phyloP scores from a whole-genome alignment of 768 basidiomycete species.

The Amanita brunnescens region DNA sequence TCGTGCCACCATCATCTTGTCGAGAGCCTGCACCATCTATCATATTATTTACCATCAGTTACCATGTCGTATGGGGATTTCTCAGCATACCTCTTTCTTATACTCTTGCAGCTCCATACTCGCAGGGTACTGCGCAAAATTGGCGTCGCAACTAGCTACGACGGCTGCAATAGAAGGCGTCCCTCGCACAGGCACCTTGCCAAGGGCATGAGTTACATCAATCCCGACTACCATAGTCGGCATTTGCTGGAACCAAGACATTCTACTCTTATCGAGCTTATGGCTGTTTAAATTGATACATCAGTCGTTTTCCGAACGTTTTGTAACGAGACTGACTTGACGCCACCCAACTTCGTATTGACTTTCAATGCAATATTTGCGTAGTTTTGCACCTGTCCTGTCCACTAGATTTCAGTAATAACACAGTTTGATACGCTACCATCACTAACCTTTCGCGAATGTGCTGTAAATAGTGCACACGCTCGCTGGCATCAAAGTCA shows the following conservation, averaged over 20 bases:
- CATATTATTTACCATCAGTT: neutral
- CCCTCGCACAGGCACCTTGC: conserved; percentile 62
- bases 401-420: conserved; percentile 13
- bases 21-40: conserved; percentile 72
- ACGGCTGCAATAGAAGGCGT: conserved; percentile 81
- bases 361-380: conserved; percentile 79
- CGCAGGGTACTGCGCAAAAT: conserved; percentile 65
- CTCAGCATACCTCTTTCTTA: conserved; percentile 57
- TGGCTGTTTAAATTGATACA: conserved; percentile 24
- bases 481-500: conserved; percentile 29
- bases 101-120: conserved; percentile 65
- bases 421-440: too few relatives aligned
- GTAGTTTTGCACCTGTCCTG: conserved; percentile 61
- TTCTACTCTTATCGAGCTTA: conserved; percentile 36
- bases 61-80: neutral
- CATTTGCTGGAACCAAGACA: conserved; percentile 48
- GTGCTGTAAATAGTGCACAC: conserved; percentile 70
- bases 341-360: conserved; percentile 76
- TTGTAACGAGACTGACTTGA: conserved; percentile 41
- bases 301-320: conserved; percentile 5
- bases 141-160: conserved; percentile 62
- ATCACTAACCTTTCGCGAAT: conserved; percentile 44
- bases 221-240: conserved; percentile 81
- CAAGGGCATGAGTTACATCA: conserved; percentile 68
- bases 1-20: conserved; percentile 59